Evolutionary conservation across 768 basidiomycete genomes (phyloP), one percentile per base, ranked within the genome.

Genomic region (Sporobolomyces roseus): DNA sequence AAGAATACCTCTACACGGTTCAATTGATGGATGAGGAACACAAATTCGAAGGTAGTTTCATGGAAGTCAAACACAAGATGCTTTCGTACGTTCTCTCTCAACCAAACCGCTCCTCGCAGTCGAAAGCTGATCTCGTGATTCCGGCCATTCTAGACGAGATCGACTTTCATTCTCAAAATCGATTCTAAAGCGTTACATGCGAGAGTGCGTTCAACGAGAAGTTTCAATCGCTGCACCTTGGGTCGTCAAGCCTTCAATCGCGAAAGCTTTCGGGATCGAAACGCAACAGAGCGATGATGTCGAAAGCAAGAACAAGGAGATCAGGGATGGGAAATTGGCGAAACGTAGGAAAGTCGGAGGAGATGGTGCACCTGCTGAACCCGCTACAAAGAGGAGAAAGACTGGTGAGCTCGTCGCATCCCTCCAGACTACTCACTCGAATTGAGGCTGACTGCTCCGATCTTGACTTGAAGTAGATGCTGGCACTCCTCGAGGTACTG

Each of bases 161-260:
- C 89, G 93, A 60, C 83, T 94, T 25, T 87, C 91, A 25, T 98
- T 98, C 80, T 94, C 92, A 33, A 97, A 98, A 79, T 93, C 93
- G 23, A 94, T 98, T 74, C 85, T 99, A 33, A 90, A 93, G 72
- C 88, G 93, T 21, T 97, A 94, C 80, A 90, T 99, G 65, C 87
- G 91, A 70, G 96, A 98, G 77, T 94, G 92, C 75, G 89, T 99
- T 3, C 88, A 91, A 75, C 87, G 96, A 38, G 92, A 94, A 73
- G 84, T 91, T 21, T 88, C 91, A 13, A 88, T 94, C 32, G 92
- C 91, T 12, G 90, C 91, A 1, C 94, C 96, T 9, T 99, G 96
- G 96, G 88, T 87, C 2, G 93, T 98, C 35, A 97, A 97, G 78
- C 85, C 85, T 2, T 80, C 83, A 9, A 88, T 98, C 63, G 93